Evolutionary conservation across 1,284 basidiomycete species (phyloP).

Genomic region (Sanghuangporus sanghuang): DNA sequence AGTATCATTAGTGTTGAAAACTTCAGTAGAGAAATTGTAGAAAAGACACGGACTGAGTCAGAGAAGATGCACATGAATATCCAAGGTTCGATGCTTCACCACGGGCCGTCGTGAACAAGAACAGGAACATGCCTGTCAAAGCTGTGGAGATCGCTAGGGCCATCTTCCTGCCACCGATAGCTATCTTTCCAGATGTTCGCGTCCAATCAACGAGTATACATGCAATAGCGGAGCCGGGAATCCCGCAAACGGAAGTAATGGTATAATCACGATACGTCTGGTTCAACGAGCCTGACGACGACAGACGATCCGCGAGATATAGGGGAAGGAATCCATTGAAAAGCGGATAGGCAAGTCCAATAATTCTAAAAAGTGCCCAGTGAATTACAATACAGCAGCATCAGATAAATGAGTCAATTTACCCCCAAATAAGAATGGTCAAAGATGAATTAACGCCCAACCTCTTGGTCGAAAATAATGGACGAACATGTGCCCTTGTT

Average conservation of each 20-base stretch:
- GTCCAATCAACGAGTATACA: conserved; percentile 50
- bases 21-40: neutral
- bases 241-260: conserved; percentile 43
- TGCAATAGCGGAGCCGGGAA: conserved; percentile 56
- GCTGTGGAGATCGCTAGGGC: conserved; percentile 46
- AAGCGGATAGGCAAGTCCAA: conserved; percentile 59
- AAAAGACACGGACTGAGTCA: conserved; percentile 38
- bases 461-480: conserved; percentile 46
- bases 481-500: conserved; percentile 39
- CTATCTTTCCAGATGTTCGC: conserved; percentile 27
- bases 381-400: neutral
- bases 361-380: conserved; percentile 28
- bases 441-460: conserved; percentile 47
- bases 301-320: conserved; percentile 42
- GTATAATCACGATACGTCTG: conserved; percentile 46
- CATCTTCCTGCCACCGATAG: conserved; percentile 44
- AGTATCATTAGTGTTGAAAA: neutral
- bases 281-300: conserved; percentile 25
- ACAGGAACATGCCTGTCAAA: conserved; percentile 51
- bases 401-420: neutral
- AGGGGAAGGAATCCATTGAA: conserved; percentile 49
- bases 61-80: conserved; percentile 46
- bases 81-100: conserved; percentile 44
- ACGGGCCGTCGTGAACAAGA: conserved; percentile 53
- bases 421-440: conserved; percentile 52